Evolutionary conservation across 768 basidiomycete species (phyloP).

Genomic region (Lactarius psammicola): DNA sequence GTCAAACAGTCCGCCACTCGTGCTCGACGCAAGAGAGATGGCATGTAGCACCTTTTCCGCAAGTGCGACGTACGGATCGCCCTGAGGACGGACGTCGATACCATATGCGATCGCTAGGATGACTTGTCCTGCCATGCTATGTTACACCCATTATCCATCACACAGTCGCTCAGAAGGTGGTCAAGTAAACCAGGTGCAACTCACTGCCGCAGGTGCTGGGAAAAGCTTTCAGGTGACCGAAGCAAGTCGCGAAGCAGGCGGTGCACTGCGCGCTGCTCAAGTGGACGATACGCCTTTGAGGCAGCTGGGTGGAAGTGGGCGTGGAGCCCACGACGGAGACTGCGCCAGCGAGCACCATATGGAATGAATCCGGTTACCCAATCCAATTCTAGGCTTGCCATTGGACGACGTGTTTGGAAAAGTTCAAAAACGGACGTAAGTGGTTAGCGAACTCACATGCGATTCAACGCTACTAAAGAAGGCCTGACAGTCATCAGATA

Average conservation of each 20-base stretch:
- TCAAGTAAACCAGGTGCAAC: neutral
- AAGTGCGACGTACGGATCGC: slow-evolving; percentile 21
- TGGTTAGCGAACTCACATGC: neutral
- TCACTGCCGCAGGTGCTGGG: slow-evolving; percentile 4
- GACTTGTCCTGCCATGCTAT: slow-evolving; percentile 7
- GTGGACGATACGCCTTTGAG: neutral
- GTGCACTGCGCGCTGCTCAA: neutral
- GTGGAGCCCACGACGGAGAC: neutral
- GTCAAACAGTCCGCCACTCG: slow-evolving; percentile 27
- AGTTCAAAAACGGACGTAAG: neutral
- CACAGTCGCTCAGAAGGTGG: neutral
- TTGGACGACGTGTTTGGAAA: neutral
- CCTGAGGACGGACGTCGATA: slow-evolving; percentile 17
- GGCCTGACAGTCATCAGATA: slow-evolving; percentile 1
- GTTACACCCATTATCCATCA: neutral
- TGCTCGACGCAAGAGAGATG: slow-evolving; percentile 20
- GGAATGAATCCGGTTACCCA: neutral
- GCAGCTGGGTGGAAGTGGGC: slow-evolving; percentile 5
- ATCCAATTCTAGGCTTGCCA: slow-evolving; percentile 31
- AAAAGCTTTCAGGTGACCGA: slow-evolving; percentile 5
- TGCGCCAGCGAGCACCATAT: slow-evolving; percentile 4
- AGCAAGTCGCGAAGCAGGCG: slow-evolving; percentile 5
- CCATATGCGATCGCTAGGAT: slow-evolving; percentile 27
- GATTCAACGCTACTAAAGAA: slow-evolving; percentile 1
- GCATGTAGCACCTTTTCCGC: slow-evolving; percentile 24